phyloP scores from a whole-genome alignment of 2,329 filamentous ascomycete genomes.

The Aspergillus sp. region DNA sequence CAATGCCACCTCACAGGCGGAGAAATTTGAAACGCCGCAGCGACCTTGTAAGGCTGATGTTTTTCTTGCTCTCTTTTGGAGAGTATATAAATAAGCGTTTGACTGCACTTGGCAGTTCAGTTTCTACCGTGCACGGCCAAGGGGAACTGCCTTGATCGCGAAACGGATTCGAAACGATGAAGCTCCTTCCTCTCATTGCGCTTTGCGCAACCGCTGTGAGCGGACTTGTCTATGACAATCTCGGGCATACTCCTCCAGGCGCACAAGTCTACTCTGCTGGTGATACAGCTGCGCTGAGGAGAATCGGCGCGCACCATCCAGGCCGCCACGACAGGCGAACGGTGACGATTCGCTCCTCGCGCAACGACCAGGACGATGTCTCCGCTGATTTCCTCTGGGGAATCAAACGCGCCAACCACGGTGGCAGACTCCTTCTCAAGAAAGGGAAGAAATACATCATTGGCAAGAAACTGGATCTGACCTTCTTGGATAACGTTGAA shows the following conservation, averaged over 20 bases:
- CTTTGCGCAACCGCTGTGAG: conserved; percentile 26
- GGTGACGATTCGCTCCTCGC: conserved; percentile 58
- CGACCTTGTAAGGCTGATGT: neutral
- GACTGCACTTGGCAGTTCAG: neutral
- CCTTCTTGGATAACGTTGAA: conserved; percentile 62
- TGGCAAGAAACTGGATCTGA: conserved; percentile 63
- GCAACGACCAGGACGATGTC: conserved; percentile 60
- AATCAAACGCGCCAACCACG: conserved; percentile 61
- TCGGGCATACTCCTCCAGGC: conserved; percentile 25
- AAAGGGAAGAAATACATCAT: conserved; percentile 61
- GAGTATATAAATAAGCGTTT: conserved; percentile 6
- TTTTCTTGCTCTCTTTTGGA: neutral
- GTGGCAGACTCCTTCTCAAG: conserved; percentile 60
- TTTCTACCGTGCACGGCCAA: neutral
- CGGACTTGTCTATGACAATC: conserved; percentile 23
- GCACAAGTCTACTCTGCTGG: conserved; percentile 31
- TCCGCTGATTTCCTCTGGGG: conserved; percentile 60
- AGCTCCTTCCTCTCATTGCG: conserved; percentile 27
- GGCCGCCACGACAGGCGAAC: conserved; percentile 46
- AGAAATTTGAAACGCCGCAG: neutral
- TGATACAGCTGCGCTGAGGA: conserved; percentile 24
- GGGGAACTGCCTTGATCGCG: neutral
- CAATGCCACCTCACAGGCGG: conserved; percentile 8
- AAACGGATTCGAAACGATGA: conserved; percentile 25
- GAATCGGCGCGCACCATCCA: conserved; percentile 30